Evolutionary conservation across 2,329 filamentous ascomycete species (phyloP), one percentile per base, ranked within the genome.

Genomic region (Pseudogymnoascus sp.): DNA sequence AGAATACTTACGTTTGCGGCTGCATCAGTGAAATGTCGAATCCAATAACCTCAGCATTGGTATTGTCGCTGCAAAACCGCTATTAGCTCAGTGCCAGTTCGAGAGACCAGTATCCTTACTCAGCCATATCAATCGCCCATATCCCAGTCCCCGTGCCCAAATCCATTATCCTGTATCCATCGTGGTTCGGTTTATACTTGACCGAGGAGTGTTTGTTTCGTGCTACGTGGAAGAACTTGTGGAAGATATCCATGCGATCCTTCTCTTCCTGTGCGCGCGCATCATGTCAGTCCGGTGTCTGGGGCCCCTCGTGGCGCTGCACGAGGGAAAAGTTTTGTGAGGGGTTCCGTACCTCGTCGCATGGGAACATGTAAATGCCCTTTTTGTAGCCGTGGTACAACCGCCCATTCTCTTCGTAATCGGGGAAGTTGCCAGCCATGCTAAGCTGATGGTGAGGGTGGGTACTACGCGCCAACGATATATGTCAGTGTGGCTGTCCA

Each of bases 81-180:
- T 6, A 30, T 25, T 54, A 61, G 38, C 43, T 20, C n/a, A 20
- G 16, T 18, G 65, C 38, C 47, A 11, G n/a, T 60, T 30, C 28
- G 32, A 58, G 25, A 14, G 22, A 11, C 11, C 6, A 11, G 5
- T 1, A 12, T 58, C 38, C 84, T 76, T 77, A 90, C 82, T 89
- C 86, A 64, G 89, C 88, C 75, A 96, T 88, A 66, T 93, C 88
- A 67, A 95, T 89, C 39, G 88, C 84, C 93, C 93, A 97, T 64
- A 96, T 93, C 38, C 91, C 91, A 1, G 91, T 96, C 18, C 92
- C 93, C 65, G 88, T 92, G 41, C 91, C 93, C 60, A 96, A 71
- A 68, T 88, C 85, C 41, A 88, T 70, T 57, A 88, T 78, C 58
- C 76, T 74, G 1, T 75, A 74, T 7, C 64, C 67, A 38, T 69